phyloP scores from a whole-genome alignment of 179 eudicot genomes.

The Camellia oleifera region DNA sequence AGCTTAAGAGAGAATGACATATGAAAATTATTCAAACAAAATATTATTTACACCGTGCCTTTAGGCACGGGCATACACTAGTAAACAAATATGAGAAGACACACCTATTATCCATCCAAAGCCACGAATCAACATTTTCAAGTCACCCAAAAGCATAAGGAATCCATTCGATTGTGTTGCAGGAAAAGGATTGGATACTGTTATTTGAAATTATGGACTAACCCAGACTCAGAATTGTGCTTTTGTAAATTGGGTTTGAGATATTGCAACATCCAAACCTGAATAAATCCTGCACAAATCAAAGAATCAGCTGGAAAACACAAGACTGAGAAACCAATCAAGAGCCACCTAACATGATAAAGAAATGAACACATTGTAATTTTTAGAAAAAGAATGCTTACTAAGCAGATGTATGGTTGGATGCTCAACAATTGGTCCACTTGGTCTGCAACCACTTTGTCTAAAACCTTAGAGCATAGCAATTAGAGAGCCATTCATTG shows the following conservation, averaged over 20 bases:
- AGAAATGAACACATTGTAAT: neutral
- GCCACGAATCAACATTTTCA: neutral
- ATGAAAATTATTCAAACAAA: too few species aligned
- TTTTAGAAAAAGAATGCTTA: constrained; percentile 7
- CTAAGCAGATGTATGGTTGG: neutral
- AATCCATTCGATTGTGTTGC: neutral
- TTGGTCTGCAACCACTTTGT: constrained; percentile 5
- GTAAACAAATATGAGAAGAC: neutral
- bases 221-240: neutral
- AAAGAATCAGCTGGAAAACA: constrained; percentile 3
- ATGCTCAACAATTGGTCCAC: neutral
- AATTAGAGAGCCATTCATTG: constrained; percentile 1
- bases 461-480: constrained; percentile 2
- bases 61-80: too few species aligned
- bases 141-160: neutral
- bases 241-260: neutral
- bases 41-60: too few species aligned
- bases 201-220: neutral
- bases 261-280: neutral
- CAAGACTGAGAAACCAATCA: neutral
- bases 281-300: neutral
- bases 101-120: neutral
- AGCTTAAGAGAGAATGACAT: too few species aligned
- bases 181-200: neutral
- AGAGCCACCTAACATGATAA: constrained; percentile 1